Conservation (phyloP, 2,329 filamentous ascomycete species). For the Alternaria sp. region DNA sequence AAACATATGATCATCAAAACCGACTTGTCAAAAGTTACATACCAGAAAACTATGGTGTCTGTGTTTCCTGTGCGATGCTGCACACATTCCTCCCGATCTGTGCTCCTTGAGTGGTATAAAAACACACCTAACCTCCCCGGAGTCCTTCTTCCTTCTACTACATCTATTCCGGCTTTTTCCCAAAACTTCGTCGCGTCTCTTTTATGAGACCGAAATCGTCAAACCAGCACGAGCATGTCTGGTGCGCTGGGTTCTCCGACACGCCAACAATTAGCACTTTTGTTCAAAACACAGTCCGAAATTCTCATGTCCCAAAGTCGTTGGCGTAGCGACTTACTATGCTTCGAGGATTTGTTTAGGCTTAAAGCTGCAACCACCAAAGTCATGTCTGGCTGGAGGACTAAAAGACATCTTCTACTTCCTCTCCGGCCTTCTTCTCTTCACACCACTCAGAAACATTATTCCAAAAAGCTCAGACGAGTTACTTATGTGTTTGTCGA, state of each 20-base stretch:
- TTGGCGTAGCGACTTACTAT: fast-evolving
- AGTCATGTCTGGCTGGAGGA: neutral
- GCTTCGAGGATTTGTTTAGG: neutral
- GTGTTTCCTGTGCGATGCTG: neutral
- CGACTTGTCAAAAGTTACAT: neutral
- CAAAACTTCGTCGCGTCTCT: too few relatives aligned
- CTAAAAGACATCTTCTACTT: neutral
- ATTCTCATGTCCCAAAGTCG: neutral
- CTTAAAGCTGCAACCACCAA: fast-evolving
- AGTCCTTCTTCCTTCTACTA: neutral
- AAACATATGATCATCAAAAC: neutral
- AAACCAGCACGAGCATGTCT: too few relatives aligned
- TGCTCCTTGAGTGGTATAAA: neutral
- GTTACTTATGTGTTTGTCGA: too few relatives aligned
- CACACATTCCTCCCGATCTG: neutral
- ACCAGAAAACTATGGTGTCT: neutral
- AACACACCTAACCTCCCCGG: fast-evolving
- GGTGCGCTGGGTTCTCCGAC: too few relatives aligned
- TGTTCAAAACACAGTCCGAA: too few relatives aligned
- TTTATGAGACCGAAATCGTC: too few relatives aligned
- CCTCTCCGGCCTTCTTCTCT: neutral
- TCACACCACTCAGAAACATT: neutral
- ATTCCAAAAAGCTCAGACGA: too few relatives aligned
- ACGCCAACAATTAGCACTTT: too few relatives aligned
- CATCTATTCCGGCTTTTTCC: too few relatives aligned